A percentile compares a stretch with the other conserved stretches of the same genome.
These are phyloP conservation scores for Dactylellina haptotyla DNA, from an alignment of 2,329 filamentous ascomycete species.

Conservation along the genomic window DNA sequence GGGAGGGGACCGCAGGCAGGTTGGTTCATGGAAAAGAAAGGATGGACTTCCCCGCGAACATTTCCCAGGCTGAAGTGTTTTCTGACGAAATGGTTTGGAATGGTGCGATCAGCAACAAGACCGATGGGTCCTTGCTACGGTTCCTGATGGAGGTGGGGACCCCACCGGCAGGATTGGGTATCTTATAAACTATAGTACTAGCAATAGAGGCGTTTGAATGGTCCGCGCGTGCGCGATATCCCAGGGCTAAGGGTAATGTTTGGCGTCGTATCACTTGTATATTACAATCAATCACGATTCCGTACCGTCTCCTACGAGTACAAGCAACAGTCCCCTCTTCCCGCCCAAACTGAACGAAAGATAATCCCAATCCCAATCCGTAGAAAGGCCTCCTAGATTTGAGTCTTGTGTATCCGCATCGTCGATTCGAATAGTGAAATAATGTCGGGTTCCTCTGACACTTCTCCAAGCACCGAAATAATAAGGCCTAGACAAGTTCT, in stretches of 20 bases:
- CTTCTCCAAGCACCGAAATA: constrained; percentile 49
- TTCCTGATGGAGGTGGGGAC: constrained; percentile 33
- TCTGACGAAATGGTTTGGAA: constrained; percentile 31
- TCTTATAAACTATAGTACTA: too few species aligned
- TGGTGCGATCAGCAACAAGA: constrained; percentile 9
- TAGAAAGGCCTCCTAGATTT: too few species aligned
- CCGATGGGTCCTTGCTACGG: constrained; percentile 3
- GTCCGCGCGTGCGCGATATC: too few species aligned
- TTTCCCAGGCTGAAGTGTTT: not conserved
- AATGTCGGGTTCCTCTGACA: constrained; percentile 54
- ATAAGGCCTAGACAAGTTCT: constrained; percentile 54
- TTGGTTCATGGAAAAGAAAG: not conserved
- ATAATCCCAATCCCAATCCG: too few species aligned
- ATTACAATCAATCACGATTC: too few species aligned
- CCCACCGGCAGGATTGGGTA: constrained; percentile 15
- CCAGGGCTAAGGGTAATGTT: too few species aligned
- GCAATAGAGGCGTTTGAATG: too few species aligned
- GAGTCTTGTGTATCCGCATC: not conserved
- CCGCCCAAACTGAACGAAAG: too few species aligned
- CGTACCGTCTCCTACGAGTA: too few species aligned
- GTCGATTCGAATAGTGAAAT: not conserved
- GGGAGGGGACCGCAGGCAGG: not conserved
- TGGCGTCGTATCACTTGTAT: too few species aligned
- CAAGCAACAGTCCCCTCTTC: too few species aligned
- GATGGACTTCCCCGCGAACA: not conserved